These are phyloP conservation scores for Aspergillus terreus DNA, from an alignment of 2,329 filamentous ascomycete genomes.

Conservation along the genomic window DNA sequence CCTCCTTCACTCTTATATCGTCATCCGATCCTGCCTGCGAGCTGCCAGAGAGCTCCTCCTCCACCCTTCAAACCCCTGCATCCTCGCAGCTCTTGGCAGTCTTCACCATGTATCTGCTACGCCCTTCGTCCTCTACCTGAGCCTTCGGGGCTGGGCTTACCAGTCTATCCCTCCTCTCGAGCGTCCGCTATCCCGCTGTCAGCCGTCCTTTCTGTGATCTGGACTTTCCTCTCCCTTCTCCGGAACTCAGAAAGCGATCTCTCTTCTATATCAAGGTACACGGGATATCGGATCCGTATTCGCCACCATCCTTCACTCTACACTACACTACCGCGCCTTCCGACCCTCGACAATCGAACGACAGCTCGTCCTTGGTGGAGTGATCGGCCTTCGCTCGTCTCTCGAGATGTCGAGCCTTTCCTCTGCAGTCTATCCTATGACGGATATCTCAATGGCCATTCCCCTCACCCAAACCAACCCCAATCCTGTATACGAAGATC, in stretches of 20 bases:
- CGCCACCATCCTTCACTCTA: not conserved
- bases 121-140: not conserved
- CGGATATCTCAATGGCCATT: not conserved
- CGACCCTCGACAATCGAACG: not conserved
- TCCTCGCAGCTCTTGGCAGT: not conserved
- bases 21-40: not conserved
- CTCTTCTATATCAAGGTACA: not conserved
- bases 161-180: not conserved
- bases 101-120: not conserved
- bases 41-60: not conserved
- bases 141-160: not conserved
- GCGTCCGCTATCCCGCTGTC: not conserved
- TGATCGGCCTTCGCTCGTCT: not conserved
- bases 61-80: not conserved
- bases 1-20: not conserved
- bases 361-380: not conserved
- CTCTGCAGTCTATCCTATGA: not conserved
- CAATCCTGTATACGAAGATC: not conserved
- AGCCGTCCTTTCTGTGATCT: not conserved
- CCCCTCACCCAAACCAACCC: not conserved
- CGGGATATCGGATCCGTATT: not conserved
- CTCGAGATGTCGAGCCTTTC: not conserved
- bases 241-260: not conserved
- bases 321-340: not conserved
- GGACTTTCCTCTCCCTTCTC: not conserved